Evolutionary conservation across 768 basidiomycete species (phyloP), one percentile per base, ranked within the genome.

Genomic region (Boletus pseudopeckii): DNA sequence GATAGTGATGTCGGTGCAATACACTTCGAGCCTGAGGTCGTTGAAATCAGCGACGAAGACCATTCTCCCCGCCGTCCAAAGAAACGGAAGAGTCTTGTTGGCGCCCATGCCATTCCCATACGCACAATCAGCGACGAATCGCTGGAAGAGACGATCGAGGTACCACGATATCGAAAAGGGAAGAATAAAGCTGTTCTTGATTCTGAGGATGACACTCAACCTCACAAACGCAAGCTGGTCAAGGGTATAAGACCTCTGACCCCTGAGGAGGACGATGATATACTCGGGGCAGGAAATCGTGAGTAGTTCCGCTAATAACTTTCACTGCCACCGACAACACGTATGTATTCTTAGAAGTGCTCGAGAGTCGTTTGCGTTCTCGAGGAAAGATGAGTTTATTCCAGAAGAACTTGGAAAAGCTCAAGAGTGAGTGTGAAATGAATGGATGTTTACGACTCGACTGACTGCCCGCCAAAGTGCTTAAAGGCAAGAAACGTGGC

Each of bases 371-470:
- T 41, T 68, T 92, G 30, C 83, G 90, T 34, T 66, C 71, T 26
- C 80, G 88, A 30, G 73, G 75, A 53, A 88, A 81, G 68, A 75
- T 77, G 66, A 78, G 84, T 14, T 56, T 68, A 6, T 91, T 81
- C 64, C 85, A 84, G 58, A 77, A 75, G 64, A 85, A 80, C 55
- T 66, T 91, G 14, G 84, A 87, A 56, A 83, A 76, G 56, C 61
- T 90, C 48, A 88, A 81, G 71, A 75, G 89, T 92, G 22, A 51
- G 65, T 45, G 7, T 20, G 13, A 22, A 36, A 15, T 2, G 20
- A 40, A 18, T 28, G 14, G n/a, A 18, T 39, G 18, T 42, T 44
- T 5, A 20, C 18, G 7, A 32, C n/a, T 33, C 45, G 41, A 47
- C 52, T 63, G 20, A 54, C 38, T 45, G 26, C 26, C n/a, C 24